Evolutionary conservation across 2,329 filamentous ascomycete genomes (phyloP).

Genomic region (Alternaria gaisen): DNA sequence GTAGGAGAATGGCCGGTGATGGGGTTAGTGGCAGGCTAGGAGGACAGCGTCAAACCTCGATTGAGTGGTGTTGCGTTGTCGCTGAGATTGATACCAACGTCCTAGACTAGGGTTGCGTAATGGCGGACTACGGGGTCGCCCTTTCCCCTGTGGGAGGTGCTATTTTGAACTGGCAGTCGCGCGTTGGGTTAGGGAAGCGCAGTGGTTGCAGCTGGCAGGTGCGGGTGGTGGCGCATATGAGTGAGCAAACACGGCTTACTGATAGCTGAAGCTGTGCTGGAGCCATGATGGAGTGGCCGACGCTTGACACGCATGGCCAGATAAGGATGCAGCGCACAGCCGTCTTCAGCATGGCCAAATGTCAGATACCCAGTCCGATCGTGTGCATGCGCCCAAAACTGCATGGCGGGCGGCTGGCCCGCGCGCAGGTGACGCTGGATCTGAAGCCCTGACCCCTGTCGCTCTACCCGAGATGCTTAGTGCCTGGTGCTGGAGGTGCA

Average conservation of each 20-base stretch:
- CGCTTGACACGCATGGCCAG: constrained; percentile 14
- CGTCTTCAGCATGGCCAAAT: constrained; percentile 8
- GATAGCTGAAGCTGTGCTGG: background rate
- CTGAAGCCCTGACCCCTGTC: constrained; percentile 19
- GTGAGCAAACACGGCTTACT: background rate
- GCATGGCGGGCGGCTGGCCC: constrained; percentile 16
- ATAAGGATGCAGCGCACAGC: constrained; percentile 20
- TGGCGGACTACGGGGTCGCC: constrained; percentile 2
- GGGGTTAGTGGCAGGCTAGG: constrained; percentile 6
- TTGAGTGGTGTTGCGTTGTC: constrained; percentile 7
- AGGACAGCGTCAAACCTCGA: constrained; percentile 1
- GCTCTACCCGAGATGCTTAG: constrained; percentile 19
- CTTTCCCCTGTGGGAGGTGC: constrained; percentile 7
- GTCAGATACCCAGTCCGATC: constrained; percentile 16
- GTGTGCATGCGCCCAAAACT: constrained; percentile 12
- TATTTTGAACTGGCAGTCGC: constrained; percentile 6
- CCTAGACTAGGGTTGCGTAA: background rate
- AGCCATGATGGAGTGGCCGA: constrained; percentile 10
- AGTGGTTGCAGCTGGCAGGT: constrained; percentile 8
- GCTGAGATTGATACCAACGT: constrained; percentile 1
- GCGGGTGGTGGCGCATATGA: constrained; percentile 16
- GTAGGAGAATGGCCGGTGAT: constrained; percentile 9
- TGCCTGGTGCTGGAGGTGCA: background rate
- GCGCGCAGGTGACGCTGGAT: constrained; percentile 13
- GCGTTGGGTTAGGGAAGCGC: constrained; percentile 2